These are phyloP conservation scores for Cladosporium sp. DNA, from an alignment of 2,329 filamentous ascomycete genomes.

Conservation along the genomic window DNA sequence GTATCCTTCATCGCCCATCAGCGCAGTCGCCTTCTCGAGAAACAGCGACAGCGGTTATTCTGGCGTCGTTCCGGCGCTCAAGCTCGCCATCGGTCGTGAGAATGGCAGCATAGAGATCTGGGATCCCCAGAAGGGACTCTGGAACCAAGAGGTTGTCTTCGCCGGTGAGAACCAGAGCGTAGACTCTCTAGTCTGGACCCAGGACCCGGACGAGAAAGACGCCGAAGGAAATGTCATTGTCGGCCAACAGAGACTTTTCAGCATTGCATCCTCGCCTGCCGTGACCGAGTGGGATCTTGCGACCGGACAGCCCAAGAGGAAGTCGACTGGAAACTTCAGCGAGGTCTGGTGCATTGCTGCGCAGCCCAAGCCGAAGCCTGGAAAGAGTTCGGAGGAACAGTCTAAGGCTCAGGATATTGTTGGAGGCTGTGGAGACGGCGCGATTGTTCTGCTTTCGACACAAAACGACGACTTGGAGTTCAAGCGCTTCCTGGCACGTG, in stretches of 20 bases:
- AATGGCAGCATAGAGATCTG: constrained; percentile 98
- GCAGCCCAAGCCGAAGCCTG: constrained; percentile 64
- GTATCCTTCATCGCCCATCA: constrained; percentile 88
- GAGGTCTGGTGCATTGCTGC: constrained; percentile 96
- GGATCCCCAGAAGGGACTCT: constrained; percentile 80
- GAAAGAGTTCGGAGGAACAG: constrained; percentile 32
- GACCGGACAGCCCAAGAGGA: constrained; percentile 73
- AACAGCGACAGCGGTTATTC: constrained; percentile 50
- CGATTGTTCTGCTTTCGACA: constrained; percentile 82
- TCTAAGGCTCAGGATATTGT: constrained; percentile 64
- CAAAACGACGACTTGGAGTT: constrained; percentile 82
- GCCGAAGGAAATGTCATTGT: constrained; percentile 62
- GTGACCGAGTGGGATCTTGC: constrained; percentile 95
- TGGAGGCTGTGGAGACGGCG: constrained; percentile 87
- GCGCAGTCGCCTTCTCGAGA: constrained; percentile 91
- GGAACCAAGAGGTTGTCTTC: constrained; percentile 88
- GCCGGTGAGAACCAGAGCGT: constrained; percentile 85
- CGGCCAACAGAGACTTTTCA: constrained; percentile 85
- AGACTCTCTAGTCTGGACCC: constrained; percentile 89
- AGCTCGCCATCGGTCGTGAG: constrained; percentile 84
- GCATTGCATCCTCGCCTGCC: constrained; percentile 88
- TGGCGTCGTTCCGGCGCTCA: constrained; percentile 58
- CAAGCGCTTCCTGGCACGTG: constrained; percentile 71
- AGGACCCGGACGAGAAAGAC: constrained; percentile 74
- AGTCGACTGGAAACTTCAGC: constrained; percentile 88